A percentile compares a stretch with the other conserved stretches of the same genome.
Evolutionary conservation across 768 basidiomycete species (phyloP).

Genomic region (Rhizopogon rudus): DNA sequence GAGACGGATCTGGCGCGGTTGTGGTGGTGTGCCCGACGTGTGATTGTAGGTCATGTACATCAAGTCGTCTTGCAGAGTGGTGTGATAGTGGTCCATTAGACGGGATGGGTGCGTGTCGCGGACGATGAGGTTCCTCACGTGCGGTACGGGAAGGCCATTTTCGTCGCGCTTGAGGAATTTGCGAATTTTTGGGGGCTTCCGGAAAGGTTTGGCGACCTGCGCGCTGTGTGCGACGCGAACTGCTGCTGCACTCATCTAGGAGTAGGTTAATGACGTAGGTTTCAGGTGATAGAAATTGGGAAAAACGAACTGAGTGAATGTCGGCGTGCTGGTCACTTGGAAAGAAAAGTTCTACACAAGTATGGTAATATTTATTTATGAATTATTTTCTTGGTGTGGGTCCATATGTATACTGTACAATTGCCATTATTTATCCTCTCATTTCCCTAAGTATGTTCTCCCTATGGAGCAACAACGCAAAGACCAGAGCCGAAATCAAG

Average conservation of each 20-base stretch:
- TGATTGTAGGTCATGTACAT: slow-evolving; percentile 96
- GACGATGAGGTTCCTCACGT: slow-evolving; percentile 50
- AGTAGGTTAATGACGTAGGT: neutral
- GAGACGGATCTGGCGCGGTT: slow-evolving; percentile 55
- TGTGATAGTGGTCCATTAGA: slow-evolving; percentile 78
- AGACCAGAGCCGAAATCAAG: too few species aligned
- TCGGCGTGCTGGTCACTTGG: too few species aligned
- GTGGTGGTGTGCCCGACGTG: slow-evolving; percentile 47
- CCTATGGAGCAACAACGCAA: too few species aligned
- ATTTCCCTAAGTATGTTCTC: too few species aligned
- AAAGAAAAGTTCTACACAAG: neutral
- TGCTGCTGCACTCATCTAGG: slow-evolving; percentile 11
- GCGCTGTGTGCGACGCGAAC: slow-evolving; percentile 7
- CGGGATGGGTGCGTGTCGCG: slow-evolving; percentile 72
- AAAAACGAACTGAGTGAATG: neutral
- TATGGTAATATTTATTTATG: neutral
- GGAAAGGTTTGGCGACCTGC: slow-evolving; percentile 43
- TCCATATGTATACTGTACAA: too few species aligned
- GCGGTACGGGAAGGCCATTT: slow-evolving; percentile 68
- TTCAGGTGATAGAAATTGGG: neutral
- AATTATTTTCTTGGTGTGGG: too few species aligned
- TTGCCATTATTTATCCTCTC: too few species aligned
- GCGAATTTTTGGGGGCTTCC: slow-evolving; percentile 43
- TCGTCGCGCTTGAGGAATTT: slow-evolving; percentile 43
- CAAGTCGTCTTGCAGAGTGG: slow-evolving; percentile 78